Percentiles rank a stretch among this genome's conserved stretches.
phyloP scores from a whole-genome alignment of 2,329 filamentous ascomycete species.

The Didymella pomorum region DNA sequence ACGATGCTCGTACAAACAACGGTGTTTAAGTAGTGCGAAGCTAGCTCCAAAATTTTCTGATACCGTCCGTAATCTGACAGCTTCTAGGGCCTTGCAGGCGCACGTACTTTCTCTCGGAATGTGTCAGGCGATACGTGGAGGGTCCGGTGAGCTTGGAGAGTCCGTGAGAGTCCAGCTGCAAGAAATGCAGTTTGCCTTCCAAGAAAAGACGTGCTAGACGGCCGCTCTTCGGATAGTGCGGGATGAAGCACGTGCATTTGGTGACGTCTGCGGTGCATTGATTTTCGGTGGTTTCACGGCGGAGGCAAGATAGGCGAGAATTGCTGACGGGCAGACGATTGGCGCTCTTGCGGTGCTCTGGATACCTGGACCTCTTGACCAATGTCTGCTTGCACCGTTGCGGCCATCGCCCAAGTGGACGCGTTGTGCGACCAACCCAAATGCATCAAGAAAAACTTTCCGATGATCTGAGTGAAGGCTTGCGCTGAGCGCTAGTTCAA shows the following conservation, averaged over 20 bases:
- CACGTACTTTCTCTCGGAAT: constrained; percentile 15
- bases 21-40: constrained; percentile 18
- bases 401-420: background rate
- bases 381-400: constrained; percentile 5
- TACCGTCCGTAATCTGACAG: constrained; percentile 18
- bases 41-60: constrained; percentile 22
- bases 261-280: constrained; percentile 20
- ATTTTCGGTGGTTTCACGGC: constrained; percentile 16
- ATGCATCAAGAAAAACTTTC: constrained; percentile 19
- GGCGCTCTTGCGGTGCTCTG: constrained; percentile 4
- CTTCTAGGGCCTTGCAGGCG: constrained; percentile 8
- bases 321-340: constrained; percentile 5
- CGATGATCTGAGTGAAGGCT: constrained; percentile 25
- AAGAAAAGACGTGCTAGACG: constrained; percentile 39
- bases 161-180: constrained; percentile 33
- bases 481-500: constrained; percentile 16
- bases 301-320: constrained; percentile 14
- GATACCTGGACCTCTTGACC: background rate
- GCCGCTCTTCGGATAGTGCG: constrained; percentile 34
- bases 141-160: constrained; percentile 25
- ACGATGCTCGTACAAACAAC: constrained; percentile 2
- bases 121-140: constrained; percentile 17
- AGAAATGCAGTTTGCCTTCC: constrained; percentile 39
- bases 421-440: constrained; percentile 13
- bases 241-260: constrained; percentile 33